Base-by-base conservation (phyloP, 2,329 filamentous ascomycete genomes). In the Eurotiales sp. region DNA sequence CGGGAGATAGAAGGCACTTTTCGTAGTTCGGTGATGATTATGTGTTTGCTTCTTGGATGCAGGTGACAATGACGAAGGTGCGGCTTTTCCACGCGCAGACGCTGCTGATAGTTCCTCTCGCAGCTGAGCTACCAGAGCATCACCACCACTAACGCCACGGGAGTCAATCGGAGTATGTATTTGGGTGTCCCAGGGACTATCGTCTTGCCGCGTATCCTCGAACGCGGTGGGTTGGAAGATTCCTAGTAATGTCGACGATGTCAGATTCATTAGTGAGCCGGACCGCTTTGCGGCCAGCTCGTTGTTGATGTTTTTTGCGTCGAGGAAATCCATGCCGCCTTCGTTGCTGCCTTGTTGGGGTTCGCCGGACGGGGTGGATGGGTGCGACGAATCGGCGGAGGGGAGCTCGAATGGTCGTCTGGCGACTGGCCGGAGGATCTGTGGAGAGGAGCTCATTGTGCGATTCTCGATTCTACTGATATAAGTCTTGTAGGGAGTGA, bases 201-300 rank as follows among this genome's bases (percentile, higher is more conserved):
- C 69, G 55, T 85, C 83, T 57, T 83, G 82, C 53, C 62, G 75
- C 68, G 58, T 79, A 71, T 56, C 70, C 40, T 80, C 75, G 52
- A 80, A 80, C 27, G 79, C 78, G 1, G 82, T 81, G 6, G 83
- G 84, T 10, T 84, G 85, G 75, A 95, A 99, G 62, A 99, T 99
- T 50, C 93, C 92, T 59, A 87, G 88, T 4, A 99, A 80, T 0
- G 93, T 96, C 2, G 90, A 91, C 8, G 88, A 86, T 3, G 90
- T 96, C 54, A 99, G 79, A 66, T 96, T 95, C 64, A 90, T 76
- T 52, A 90, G 81, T 8, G 90, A 96, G 58, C 86, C 83, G 21
- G 85, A 87, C 53, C 88, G 83, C 64, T 81, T 85, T 58, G 83
- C 75, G 58, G 68, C 56, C 61, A 66, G 29, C 11, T 53, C 51